These are phyloP conservation scores for Tetrapisispora fleetii DNA, from an alignment of 805 yeast species.

Conservation along the genomic window DNA sequence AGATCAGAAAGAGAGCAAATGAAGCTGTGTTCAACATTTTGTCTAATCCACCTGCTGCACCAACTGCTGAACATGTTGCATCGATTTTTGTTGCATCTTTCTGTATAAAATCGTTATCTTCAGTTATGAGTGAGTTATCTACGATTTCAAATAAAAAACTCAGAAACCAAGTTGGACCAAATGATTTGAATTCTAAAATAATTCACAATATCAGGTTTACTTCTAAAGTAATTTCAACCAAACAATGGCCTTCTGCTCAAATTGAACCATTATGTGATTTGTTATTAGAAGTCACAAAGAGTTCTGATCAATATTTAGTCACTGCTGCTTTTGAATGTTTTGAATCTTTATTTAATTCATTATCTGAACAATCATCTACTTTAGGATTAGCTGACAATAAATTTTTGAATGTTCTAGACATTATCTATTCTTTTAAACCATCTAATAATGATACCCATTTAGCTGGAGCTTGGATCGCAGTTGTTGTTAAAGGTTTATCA, in stretches of 20 bases:
- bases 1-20: slow-evolving; percentile 88
- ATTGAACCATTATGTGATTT: slow-evolving; percentile 68
- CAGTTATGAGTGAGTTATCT: slow-evolving; percentile 33
- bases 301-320: slow-evolving; percentile 79
- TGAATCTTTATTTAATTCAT: slow-evolving; percentile 21
- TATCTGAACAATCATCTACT: slow-evolving; percentile 32
- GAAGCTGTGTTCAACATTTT: slow-evolving; percentile 71
- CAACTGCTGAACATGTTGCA: slow-evolving; percentile 70
- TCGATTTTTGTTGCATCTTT: slow-evolving; percentile 59
- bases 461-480: slow-evolving; percentile 93
- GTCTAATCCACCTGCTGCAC: slow-evolving; percentile 60
- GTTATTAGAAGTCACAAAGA: slow-evolving; percentile 63
- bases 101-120: slow-evolving; percentile 46
- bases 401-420: slow-evolving; percentile 52
- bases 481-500: slow-evolving; percentile 70
- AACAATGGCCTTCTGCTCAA: slow-evolving; percentile 71
- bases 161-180: slow-evolving; percentile 29
- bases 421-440: slow-evolving; percentile 73
- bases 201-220: slow-evolving; percentile 74
- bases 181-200: slow-evolving; percentile 45
- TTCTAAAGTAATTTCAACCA: slow-evolving; percentile 57
- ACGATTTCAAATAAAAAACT: slow-evolving; percentile 29
- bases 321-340: slow-evolving; percentile 75
- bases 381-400: slow-evolving; percentile 52
- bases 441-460: slow-evolving; percentile 72